These are phyloP conservation scores for Plectosphaerella sp. DNA, from an alignment of 2,329 filamentous ascomycete species.

Conservation along the genomic window DNA sequence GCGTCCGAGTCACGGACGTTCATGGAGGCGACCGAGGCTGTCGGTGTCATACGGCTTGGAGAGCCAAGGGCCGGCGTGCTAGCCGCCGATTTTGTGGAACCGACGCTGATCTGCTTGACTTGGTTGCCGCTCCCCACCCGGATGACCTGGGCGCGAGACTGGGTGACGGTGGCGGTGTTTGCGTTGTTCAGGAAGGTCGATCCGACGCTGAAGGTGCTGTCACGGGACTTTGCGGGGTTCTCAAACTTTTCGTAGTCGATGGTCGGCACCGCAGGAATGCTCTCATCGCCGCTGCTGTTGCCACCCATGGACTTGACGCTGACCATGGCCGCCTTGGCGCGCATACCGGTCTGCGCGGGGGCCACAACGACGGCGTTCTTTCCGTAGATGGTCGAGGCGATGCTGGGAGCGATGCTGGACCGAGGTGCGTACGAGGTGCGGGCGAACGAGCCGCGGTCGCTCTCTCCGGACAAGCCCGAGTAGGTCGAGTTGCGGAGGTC, in stretches of 20 bases:
- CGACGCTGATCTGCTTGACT: constrained; percentile 38
- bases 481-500: constrained; percentile 90
- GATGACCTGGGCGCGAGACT: constrained; percentile 55
- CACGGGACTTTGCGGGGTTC: constrained; percentile 35
- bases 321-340: constrained; percentile 87
- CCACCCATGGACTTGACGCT: constrained; percentile 73
- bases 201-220: constrained; percentile 61
- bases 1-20: constrained; percentile 34
- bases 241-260: constrained; percentile 63
- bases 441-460: constrained; percentile 58
- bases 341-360: constrained; percentile 81
- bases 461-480: constrained; percentile 66
- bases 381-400: constrained; percentile 91
- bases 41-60: background rate
- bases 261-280: constrained; percentile 66
- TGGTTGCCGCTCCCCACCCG: constrained; percentile 45
- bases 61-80: background rate
- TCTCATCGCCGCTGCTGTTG: constrained; percentile 45
- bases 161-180: constrained; percentile 51
- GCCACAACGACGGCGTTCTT: constrained; percentile 80
- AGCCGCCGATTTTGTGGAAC: constrained; percentile 23
- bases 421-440: constrained; percentile 55
- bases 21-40: constrained; percentile 13
- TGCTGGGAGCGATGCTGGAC: constrained; percentile 75
- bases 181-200: constrained; percentile 65